phyloP scores from a whole-genome alignment of 2,329 filamentous ascomycete species.

The Claviceps spartinae region DNA sequence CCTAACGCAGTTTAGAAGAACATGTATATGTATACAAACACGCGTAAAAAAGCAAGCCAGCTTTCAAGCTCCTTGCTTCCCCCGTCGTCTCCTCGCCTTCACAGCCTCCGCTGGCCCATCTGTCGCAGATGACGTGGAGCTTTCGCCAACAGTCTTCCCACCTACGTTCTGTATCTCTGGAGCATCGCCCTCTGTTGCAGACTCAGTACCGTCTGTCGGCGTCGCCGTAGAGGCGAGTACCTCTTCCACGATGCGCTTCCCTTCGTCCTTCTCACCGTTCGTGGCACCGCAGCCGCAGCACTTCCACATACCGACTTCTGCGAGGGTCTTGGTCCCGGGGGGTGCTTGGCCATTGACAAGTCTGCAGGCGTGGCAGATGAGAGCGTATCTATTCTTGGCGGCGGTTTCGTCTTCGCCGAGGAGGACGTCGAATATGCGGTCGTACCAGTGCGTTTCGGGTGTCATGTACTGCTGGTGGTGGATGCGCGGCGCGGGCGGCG shows the following conservation, averaged over 20 bases:
- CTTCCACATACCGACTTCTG: conserved; percentile 76
- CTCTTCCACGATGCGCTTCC: conserved; percentile 56
- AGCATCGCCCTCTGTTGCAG: conserved; percentile 4
- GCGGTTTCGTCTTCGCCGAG: conserved; percentile 91
- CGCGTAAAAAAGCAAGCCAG: no score
- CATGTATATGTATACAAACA: no score
- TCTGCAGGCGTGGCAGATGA: conserved; percentile 72
- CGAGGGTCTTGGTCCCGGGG: conserved; percentile 62
- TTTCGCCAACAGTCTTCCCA: background rate
- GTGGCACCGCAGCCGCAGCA: conserved; percentile 71
- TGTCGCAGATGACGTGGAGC: background rate
- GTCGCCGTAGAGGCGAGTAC: conserved; percentile 29
- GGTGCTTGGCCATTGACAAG: conserved; percentile 94
- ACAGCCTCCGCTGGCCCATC: conserved; percentile 2
- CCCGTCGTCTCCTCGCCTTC: conserved; percentile 1
- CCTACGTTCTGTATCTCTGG: conserved; percentile 3
- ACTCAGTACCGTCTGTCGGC: conserved; percentile 9
- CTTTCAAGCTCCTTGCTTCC: background rate
- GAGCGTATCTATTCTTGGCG: conserved; percentile 75
- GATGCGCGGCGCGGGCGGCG: conserved; percentile 6
- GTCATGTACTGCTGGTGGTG: conserved; percentile 9
- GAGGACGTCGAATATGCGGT: conserved; percentile 80
- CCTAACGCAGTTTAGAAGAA: no score
- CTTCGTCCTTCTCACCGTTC: conserved; percentile 74
- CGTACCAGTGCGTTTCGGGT: conserved; percentile 67